Conservation (phyloP, 2,329 filamentous ascomycete species). For the Pseudomassariella vexata region DNA sequence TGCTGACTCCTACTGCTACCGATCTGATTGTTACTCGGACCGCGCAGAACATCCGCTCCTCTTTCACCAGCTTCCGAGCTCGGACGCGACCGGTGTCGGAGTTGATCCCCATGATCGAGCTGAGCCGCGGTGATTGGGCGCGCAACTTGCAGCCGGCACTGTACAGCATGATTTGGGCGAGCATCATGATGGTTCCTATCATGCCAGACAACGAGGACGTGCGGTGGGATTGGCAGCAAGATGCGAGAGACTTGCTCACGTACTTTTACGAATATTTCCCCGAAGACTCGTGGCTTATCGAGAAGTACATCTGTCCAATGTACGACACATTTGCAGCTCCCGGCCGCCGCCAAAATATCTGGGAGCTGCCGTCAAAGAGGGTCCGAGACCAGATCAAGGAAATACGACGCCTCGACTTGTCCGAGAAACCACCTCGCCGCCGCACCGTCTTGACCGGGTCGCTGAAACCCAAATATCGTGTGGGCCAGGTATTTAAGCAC, state of each 20-base stretch:
- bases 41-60: constrained; percentile 74
- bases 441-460: constrained; percentile 22
- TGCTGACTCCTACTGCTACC: constrained; percentile 59
- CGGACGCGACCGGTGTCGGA: constrained; percentile 31
- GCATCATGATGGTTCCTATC: constrained; percentile 47
- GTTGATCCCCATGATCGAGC: constrained; percentile 29
- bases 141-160: constrained; percentile 52
- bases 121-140: constrained; percentile 44
- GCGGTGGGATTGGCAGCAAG: constrained; percentile 50
- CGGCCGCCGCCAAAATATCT: constrained; percentile 22
- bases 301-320: constrained; percentile 61
- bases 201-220: constrained; percentile 29
- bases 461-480: constrained; percentile 51
- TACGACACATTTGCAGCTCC: constrained; percentile 38
- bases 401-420: constrained; percentile 38
- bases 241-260: constrained; percentile 59
- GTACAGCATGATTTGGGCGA: constrained; percentile 71
- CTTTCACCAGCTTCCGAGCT: constrained; percentile 46
- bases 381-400: constrained; percentile 30
- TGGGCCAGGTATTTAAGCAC: constrained; percentile 84
- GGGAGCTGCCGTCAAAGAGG: constrained; percentile 26
- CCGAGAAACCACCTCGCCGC: constrained; percentile 26
- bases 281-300: constrained; percentile 67
- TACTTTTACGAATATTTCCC: constrained; percentile 60
- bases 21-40: constrained; percentile 68